Conservation (phyloP, 441 rosid genomes). For the Croton laevigatus region DNA sequence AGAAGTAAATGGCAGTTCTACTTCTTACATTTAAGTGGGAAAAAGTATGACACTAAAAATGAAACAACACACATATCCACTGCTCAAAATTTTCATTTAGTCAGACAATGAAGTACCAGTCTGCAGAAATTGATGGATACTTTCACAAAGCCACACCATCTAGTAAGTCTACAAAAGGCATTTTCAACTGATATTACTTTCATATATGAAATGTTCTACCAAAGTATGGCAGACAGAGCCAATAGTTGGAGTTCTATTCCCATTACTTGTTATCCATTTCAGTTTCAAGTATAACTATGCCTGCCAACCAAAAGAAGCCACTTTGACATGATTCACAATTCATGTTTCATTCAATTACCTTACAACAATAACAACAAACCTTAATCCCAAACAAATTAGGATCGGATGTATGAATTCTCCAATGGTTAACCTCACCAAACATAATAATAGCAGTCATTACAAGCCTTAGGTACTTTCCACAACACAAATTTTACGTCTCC, state of each 20-base stretch:
- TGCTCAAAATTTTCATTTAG: not conserved
- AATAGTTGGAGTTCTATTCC: not conserved
- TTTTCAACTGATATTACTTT: not conserved
- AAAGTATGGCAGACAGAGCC: not conserved
- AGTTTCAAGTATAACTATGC: not conserved
- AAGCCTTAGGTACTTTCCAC: no score
- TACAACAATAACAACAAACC: no score
- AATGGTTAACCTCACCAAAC: no score
- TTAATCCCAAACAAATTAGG: no score
- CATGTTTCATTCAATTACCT: not conserved
- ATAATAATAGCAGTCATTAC: no score
- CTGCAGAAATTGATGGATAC: constrained; percentile 5
- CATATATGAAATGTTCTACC: not conserved
- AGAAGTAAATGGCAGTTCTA: not conserved
- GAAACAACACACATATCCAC: not conserved
- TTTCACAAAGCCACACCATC: not conserved
- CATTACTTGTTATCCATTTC: not conserved
- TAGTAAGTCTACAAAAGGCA: not conserved
- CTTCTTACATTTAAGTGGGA: not conserved
- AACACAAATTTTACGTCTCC: no score
- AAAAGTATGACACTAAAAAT: not conserved
- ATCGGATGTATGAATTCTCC: no score
- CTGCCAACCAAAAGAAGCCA: no score
- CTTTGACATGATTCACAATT: no score
- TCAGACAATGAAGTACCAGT: not conserved